A percentile compares a stretch with the other conserved stretches of the same genome.
Conservation (phyloP, 805 yeast genomes). For the Metschnikowia peoriensis region DNA sequence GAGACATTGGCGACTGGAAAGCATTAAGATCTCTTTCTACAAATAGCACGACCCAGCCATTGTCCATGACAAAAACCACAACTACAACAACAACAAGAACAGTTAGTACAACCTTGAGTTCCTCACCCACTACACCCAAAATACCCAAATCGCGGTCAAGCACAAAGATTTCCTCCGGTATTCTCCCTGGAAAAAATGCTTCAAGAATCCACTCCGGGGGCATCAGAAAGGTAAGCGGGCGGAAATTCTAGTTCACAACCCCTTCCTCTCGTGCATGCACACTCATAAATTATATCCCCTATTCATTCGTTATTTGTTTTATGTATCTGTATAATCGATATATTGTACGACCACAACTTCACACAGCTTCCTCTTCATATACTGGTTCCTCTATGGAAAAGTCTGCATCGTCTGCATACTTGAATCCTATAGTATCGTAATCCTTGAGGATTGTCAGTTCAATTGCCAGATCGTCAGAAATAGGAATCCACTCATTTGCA, state of each 20-base stretch:
- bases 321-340: not conserved
- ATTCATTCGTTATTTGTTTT: slow-evolving; percentile 6
- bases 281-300: not conserved
- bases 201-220: slow-evolving; percentile 18
- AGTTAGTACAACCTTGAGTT: slow-evolving; percentile 40
- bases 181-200: slow-evolving; percentile 17
- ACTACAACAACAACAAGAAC: slow-evolving; percentile 52
- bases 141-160: slow-evolving; percentile 17
- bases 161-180: slow-evolving; percentile 14
- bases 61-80: slow-evolving; percentile 40
- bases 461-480: slow-evolving; percentile 28
- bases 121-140: slow-evolving; percentile 33
- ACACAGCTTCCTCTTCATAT: slow-evolving; percentile 5
- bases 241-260: slow-evolving; percentile 7
- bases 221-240: slow-evolving; percentile 19
- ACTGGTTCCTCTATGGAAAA: slow-evolving; percentile 26
- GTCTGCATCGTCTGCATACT: slow-evolving; percentile 32
- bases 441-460: slow-evolving; percentile 35
- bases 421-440: slow-evolving; percentile 43
- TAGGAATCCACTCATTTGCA: slow-evolving; percentile 35
- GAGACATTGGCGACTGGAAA: slow-evolving; percentile 35
- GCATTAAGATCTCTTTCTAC: slow-evolving; percentile 39
- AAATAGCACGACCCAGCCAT: slow-evolving; percentile 31
- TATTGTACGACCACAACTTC: not conserved
- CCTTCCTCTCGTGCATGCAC: not conserved